Evolutionary conservation across 441 rosid species (phyloP).

Genomic region (Euphorbia celastroides): DNA sequence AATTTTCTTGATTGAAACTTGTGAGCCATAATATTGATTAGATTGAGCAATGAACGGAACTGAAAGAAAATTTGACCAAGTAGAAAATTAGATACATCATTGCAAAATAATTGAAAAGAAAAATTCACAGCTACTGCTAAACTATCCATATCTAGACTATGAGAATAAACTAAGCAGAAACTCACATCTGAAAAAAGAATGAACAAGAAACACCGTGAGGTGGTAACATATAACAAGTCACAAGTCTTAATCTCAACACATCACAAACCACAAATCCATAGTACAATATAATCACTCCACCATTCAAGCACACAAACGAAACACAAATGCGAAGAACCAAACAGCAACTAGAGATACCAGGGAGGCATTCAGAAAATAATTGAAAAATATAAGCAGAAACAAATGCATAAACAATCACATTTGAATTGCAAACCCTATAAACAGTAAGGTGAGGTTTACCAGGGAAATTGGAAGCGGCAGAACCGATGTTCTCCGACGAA

Average conservation of each 20-base stretch:
- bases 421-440: slow-evolving; percentile 2
- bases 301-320: neutral
- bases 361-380: neutral
- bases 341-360: neutral
- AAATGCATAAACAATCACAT: neutral
- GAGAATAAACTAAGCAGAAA: neutral
- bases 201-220: neutral
- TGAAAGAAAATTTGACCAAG: neutral
- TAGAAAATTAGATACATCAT: neutral
- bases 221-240: neutral
- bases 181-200: neutral
- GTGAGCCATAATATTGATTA: slow-evolving; percentile 12
- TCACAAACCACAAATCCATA: neutral
- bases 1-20: slow-evolving; percentile 17
- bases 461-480: slow-evolving; percentile 15
- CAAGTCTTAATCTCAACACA: too few relatives aligned
- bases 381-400: neutral
- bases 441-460: neutral
- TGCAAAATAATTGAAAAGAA: neutral
- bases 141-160: neutral
- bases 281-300: neutral
- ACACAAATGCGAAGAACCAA: too few relatives aligned
- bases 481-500: neutral
- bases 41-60: slow-evolving; percentile 12
- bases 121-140: neutral